phyloP scores from a whole-genome alignment of 305 asterid species.

The Caryopteris hybrid region DNA sequence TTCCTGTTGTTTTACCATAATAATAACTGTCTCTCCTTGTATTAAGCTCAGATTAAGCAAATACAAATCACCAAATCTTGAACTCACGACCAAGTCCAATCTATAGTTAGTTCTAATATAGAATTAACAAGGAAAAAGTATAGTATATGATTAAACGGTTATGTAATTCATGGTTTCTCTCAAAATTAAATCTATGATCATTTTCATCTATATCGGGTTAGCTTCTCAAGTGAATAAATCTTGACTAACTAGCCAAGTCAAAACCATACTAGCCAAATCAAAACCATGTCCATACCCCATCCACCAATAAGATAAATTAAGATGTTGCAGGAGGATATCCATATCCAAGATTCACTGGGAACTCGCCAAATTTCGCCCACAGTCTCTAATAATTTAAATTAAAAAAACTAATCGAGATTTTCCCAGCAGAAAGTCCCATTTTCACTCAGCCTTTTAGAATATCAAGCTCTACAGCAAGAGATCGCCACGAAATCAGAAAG shows the following conservation, averaged over 20 bases:
- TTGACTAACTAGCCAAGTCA: conserved; percentile 6
- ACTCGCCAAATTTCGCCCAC: too few relatives aligned
- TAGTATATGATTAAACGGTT: background rate
- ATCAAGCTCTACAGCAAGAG: conserved; percentile 20
- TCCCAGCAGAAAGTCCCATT: too few relatives aligned
- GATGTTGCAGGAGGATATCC: too few relatives aligned
- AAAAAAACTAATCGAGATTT: too few relatives aligned
- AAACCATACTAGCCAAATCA: conserved; percentile 2
- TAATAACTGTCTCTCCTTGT: background rate
- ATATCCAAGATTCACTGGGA: background rate
- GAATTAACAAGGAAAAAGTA: background rate
- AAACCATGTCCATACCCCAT: background rate
- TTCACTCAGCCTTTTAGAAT: background rate
- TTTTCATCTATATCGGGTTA: background rate
- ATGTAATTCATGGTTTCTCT: background rate
- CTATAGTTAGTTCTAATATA: too few relatives aligned
- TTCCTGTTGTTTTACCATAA: background rate
- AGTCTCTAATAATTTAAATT: too few relatives aligned
- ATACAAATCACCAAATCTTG: background rate
- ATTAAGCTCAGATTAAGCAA: background rate
- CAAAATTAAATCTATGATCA: background rate
- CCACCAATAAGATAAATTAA: background rate
- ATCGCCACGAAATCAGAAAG: conserved; percentile 9
- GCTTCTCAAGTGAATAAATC: conserved; percentile 8
- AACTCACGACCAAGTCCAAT: background rate